These are phyloP conservation scores for Helicostylum pulchrum DNA, from an alignment of 192 early-diverging fungal species.

Conservation along the genomic window DNA sequence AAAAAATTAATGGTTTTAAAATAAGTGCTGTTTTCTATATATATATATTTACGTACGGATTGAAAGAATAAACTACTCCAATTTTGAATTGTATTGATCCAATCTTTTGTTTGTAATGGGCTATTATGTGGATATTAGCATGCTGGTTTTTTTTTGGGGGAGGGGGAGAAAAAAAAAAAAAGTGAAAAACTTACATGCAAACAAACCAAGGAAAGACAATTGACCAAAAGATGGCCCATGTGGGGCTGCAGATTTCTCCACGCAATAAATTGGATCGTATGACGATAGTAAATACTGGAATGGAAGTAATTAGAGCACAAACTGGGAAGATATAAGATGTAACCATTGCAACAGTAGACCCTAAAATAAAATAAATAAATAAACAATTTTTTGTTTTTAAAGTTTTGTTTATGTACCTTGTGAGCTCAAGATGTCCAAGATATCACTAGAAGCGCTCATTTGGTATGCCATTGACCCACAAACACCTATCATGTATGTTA, in stretches of 20 bases:
- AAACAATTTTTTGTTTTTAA: neutral
- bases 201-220: constrained; percentile 60
- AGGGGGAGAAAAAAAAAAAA: neutral
- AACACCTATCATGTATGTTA: constrained; percentile 37
- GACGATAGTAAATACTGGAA: constrained; percentile 71
- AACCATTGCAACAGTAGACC: constrained; percentile 36
- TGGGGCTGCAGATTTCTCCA: constrained; percentile 42
- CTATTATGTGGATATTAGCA: neutral
- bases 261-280: constrained; percentile 56
- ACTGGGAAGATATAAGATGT: constrained; percentile 54
- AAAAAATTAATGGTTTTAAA: neutral
- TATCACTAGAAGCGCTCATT: constrained; percentile 32
- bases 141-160: neutral
- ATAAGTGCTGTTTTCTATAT: neutral
- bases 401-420: constrained; percentile 11
- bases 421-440: constrained; percentile 17
- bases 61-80: constrained; percentile 64
- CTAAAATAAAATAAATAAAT: constrained; percentile 7
- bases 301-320: constrained; percentile 58
- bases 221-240: constrained; percentile 53
- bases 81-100: constrained; percentile 50
- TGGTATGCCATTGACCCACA: constrained; percentile 49
- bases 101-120: constrained; percentile 64
- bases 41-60: constrained; percentile 33
- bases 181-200: constrained; percentile 37